A percentile compares a stretch with the other conserved stretches of the same genome.
These are phyloP conservation scores for Gracilaria caudata DNA, from an alignment of 23 red algal genomes.

Conservation along the genomic window DNA sequence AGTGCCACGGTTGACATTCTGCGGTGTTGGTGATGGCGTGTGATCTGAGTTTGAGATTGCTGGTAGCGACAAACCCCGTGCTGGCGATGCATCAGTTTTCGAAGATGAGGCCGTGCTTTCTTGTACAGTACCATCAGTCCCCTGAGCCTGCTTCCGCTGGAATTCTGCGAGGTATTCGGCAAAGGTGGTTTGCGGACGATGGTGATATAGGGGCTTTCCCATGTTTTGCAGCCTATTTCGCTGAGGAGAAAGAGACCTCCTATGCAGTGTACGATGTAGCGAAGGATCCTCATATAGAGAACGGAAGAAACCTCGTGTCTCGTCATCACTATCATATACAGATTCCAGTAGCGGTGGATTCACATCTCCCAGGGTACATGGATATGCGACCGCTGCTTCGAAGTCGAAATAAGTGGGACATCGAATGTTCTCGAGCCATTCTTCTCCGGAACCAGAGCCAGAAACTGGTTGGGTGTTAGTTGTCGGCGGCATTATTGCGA, in stretches of 20 bases:
- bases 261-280: constrained; percentile 39
- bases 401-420: constrained; percentile 66
- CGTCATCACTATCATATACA: constrained; percentile 70
- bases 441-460: constrained; percentile 15
- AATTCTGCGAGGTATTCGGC: constrained; percentile 47
- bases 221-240: constrained; percentile 22
- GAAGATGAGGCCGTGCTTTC: not conserved
- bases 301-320: constrained; percentile 43
- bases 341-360: constrained; percentile 60
- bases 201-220: constrained; percentile 37
- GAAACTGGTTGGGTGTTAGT: not conserved
- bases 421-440: constrained; percentile 39
- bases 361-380: constrained; percentile 32
- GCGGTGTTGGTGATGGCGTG: constrained; percentile 13
- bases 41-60: not conserved
- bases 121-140: not conserved
- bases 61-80: not conserved
- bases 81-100: not conserved
- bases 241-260: constrained; percentile 18
- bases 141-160: not conserved
- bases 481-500: not conserved
- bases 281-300: constrained; percentile 10
- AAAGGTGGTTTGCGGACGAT: constrained; percentile 52
- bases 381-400: constrained; percentile 33
- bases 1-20: not conserved